Conservation (phyloP, 768 basidiomycete species). For the Termitomyces sp. region DNA sequence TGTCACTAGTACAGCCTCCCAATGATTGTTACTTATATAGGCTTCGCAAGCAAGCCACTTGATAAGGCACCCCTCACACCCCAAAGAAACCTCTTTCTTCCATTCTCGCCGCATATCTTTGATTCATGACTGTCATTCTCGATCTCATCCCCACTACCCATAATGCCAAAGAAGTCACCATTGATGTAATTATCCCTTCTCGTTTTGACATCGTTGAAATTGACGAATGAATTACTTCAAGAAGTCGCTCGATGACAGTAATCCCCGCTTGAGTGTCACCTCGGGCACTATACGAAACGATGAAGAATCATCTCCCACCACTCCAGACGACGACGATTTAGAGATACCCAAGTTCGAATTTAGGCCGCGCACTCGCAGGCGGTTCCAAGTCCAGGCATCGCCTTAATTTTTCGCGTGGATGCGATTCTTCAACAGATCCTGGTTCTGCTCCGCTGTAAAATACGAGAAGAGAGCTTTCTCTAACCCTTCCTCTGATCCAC, state of each 20-base stretch:
- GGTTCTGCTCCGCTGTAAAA: too few relatives aligned
- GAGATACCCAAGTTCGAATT: background rate
- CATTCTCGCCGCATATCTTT: too few relatives aligned
- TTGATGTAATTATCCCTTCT: background rate
- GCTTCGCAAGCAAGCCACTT: too few relatives aligned
- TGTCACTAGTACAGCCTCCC: too few relatives aligned
- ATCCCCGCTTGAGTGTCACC: too few relatives aligned
- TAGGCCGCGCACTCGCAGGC: background rate
- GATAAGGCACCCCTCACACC: background rate
- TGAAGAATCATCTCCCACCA: background rate
- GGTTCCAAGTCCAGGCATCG: background rate
- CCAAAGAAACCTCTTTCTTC: background rate
- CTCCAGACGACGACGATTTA: background rate
- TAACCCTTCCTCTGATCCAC: too few relatives aligned
- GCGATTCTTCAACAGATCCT: too few relatives aligned
- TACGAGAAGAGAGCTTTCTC: too few relatives aligned
- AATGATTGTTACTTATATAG: too few relatives aligned
- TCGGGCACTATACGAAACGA: background rate
- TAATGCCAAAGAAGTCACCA: background rate
- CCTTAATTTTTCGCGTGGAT: too few relatives aligned
- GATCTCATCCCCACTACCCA: background rate
- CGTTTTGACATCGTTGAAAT: background rate
- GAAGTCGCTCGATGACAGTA: background rate
- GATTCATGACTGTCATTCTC: background rate
- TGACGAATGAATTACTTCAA: background rate